These are phyloP conservation scores for Clavispora fructus DNA, from an alignment of 805 yeast species.

Conservation along the genomic window DNA sequence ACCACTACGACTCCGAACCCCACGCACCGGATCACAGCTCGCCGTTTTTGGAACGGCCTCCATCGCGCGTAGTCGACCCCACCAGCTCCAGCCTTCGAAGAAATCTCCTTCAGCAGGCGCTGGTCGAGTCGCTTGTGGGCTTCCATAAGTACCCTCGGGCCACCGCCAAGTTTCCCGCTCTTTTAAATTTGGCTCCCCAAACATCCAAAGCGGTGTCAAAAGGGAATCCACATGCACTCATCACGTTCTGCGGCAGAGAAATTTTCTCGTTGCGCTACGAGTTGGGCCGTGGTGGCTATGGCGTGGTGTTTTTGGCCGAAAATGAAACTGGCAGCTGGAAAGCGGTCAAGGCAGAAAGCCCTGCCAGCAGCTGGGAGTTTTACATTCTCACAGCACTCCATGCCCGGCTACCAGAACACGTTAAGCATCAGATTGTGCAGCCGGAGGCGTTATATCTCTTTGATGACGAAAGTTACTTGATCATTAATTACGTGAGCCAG, in stretches of 20 bases:
- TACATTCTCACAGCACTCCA: conserved; percentile 62
- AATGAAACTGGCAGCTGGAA: conserved; percentile 45
- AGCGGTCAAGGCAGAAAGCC: conserved; percentile 71
- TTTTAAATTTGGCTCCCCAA: not conserved
- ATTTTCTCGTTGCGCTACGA: conserved; percentile 46
- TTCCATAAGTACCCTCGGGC: not conserved
- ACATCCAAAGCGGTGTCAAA: not conserved
- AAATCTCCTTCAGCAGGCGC: not conserved
- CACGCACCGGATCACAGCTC: conserved; percentile 34
- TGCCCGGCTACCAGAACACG: conserved; percentile 22
- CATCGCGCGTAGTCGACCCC: not conserved
- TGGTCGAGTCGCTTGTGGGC: not conserved
- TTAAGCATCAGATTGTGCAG: conserved; percentile 39
- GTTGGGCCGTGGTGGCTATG: conserved; percentile 80
- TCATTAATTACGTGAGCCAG: conserved; percentile 58
- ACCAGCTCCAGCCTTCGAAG: not conserved
- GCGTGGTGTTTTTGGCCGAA: conserved; percentile 70
- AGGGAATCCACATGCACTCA: conserved; percentile 13
- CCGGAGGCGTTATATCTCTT: conserved; percentile 51
- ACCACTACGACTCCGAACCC: conserved; percentile 17
- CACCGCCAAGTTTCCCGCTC: not conserved
- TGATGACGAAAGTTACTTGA: conserved; percentile 62
- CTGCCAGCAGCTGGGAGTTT: conserved; percentile 75
- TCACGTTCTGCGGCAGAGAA: conserved; percentile 38
- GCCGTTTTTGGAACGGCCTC: conserved; percentile 37